These are phyloP conservation scores for Trametes maxima DNA, from an alignment of 768 basidiomycete genomes.

Conservation along the genomic window DNA sequence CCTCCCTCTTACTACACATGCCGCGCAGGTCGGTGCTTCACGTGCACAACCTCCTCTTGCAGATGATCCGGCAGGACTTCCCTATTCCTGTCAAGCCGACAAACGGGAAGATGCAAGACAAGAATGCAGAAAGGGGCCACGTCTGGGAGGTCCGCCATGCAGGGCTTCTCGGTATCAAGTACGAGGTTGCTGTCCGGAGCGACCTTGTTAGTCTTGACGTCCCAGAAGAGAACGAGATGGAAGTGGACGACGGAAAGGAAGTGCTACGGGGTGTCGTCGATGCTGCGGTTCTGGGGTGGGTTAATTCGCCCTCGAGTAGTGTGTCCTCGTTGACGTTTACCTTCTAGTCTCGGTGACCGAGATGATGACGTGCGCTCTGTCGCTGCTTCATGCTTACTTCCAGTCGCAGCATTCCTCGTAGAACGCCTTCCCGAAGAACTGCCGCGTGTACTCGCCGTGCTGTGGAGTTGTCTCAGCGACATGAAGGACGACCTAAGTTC, in stretches of 20 bases:
- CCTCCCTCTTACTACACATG: conserved; percentile 87
- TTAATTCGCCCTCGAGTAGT: background rate
- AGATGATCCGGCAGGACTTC: conserved; percentile 94
- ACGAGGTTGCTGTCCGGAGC: conserved; percentile 91
- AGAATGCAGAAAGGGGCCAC: conserved; percentile 51
- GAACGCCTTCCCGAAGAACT: conserved; percentile 72
- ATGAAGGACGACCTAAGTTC: conserved; percentile 98
- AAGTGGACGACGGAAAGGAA: conserved; percentile 46
- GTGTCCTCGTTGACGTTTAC: conserved; percentile 2
- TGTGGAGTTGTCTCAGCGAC: conserved; percentile 89
- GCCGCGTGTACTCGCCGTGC: conserved; percentile 71
- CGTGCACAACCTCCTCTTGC: conserved; percentile 81
- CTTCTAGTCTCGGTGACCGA: conserved; percentile 74
- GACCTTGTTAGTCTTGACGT: conserved; percentile 67
- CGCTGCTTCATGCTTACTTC: conserved; percentile 88
- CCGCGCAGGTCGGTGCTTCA: conserved; percentile 74
- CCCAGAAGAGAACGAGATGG: conserved; percentile 16
- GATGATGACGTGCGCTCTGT: conserved; percentile 98
- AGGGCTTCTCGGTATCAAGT: conserved; percentile 96
- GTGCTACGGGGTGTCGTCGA: conserved; percentile 84
- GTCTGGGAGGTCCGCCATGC: conserved; percentile 98
- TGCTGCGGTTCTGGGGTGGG: conserved; percentile 88
- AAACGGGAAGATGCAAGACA: conserved; percentile 26
- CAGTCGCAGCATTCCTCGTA: conserved; percentile 84
- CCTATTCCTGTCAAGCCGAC: conserved; percentile 42